Evolutionary conservation across 164 flowering plant species (phyloP), one percentile per base, ranked within the genome.

Genomic region (Pachysandra terminalis): DNA sequence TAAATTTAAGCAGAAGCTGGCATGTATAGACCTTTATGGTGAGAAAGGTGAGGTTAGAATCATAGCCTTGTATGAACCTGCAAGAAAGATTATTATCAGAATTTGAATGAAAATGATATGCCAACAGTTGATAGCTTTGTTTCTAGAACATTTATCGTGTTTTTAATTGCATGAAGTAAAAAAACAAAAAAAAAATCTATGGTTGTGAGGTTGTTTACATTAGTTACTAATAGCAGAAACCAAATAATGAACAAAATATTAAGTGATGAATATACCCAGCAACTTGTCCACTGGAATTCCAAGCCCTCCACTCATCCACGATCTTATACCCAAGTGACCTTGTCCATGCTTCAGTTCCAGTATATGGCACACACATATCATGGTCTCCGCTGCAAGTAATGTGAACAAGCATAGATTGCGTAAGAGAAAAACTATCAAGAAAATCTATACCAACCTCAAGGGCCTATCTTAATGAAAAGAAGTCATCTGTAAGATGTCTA

Each of bases 281-380:
- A 74, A 95, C 85, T 84, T 94, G 91, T 28, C 66, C 78, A 59
- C 80, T 72, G 41, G 76, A 82, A 64, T 12, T 32, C 98, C 98
- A 94, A 19, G 93, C 81, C 72, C 98, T 86, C 97, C 98, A 94
- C 68, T 86, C 89, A 60, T 95, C 97, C 0, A 86, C 64, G 27
- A 84, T 70, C 32, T 78, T 59, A 67, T 90, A 92, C 68, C 96
- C 97, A 28, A 95, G 19, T 13, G 98, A 90, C 68, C 88, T 84
- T 10, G 96, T 89, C 98, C 98, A 95, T 66, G 93, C 93, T 85
- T 89, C 73, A 62, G 85, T 85, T 32, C 97, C 97, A 21, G 98
- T 95, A 73, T 19, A 92, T 7, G 98, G 97, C 60, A 95, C 96
- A 73, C 97, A 90, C 97, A 95, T 89, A 78, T 95, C 98, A 77